Evolutionary conservation across 1,284 basidiomycete species (phyloP).

Genomic region (Microbotryomycetes sp.): DNA sequence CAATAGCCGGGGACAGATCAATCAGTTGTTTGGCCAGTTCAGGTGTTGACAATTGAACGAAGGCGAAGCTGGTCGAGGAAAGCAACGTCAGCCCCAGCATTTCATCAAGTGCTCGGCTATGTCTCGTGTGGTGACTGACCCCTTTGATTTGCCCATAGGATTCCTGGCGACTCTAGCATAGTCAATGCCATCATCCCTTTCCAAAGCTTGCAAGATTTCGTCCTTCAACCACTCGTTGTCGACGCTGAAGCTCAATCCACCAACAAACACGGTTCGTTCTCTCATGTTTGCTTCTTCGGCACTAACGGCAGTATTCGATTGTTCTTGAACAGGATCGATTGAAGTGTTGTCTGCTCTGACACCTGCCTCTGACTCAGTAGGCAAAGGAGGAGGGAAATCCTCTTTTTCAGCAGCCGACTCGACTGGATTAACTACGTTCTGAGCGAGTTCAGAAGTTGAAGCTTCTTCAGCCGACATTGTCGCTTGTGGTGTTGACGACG

Average conservation of each 20-base stretch:
- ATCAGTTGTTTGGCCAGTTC: conserved; percentile 67
- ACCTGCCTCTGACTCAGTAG: background rate
- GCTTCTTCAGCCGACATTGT: background rate
- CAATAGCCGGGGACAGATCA: conserved; percentile 64
- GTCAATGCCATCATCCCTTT: conserved; percentile 58
- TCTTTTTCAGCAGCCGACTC: background rate
- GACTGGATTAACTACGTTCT: background rate
- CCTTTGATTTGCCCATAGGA: conserved; percentile 75
- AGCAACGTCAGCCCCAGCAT: background rate
- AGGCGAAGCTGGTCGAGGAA: conserved; percentile 57
- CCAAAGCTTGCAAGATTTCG: conserved; percentile 56
- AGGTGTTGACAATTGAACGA: conserved; percentile 69
- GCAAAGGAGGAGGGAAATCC: background rate
- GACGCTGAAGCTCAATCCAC: conserved; percentile 90
- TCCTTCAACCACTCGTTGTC: conserved; percentile 91
- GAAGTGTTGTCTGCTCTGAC: background rate
- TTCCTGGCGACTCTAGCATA: conserved; percentile 88
- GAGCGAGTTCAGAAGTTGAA: background rate
- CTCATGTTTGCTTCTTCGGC: background rate
- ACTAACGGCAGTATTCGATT: background rate
- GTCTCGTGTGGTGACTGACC: too few species aligned
- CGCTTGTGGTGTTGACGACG: background rate
- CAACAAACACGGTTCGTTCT: conserved; percentile 78
- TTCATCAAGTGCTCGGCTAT: too few species aligned
- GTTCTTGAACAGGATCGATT: background rate